Percentiles rank a stretch among this genome's conserved stretches.
phyloP scores from a whole-genome alignment of 805 yeast species.

The Saccharomycopsis olivae region DNA sequence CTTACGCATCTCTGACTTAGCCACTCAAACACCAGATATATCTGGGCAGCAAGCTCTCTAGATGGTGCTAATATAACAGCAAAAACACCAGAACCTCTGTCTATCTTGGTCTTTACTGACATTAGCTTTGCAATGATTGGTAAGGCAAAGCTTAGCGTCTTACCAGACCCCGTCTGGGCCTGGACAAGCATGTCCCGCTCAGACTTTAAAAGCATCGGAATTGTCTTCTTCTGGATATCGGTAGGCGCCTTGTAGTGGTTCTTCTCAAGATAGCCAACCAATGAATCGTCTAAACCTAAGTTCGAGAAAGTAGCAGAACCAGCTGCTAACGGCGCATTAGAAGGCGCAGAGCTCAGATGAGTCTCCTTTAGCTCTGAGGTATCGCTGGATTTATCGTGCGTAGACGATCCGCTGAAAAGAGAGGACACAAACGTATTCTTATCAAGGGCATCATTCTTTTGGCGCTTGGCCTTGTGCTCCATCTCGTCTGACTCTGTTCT shows the following conservation, averaged over 20 bases:
- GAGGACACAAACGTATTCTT: conserved; percentile 72
- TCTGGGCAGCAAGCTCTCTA: conserved; percentile 87
- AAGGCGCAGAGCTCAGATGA: conserved; percentile 39
- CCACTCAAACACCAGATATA: conserved; percentile 67
- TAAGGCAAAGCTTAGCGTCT: conserved; percentile 76
- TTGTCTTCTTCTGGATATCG: conserved; percentile 69
- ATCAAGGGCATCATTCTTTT: conserved; percentile 28
- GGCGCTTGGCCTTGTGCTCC: conserved; percentile 23
- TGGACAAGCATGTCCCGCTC: conserved; percentile 71
- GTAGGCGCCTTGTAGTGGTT: conserved; percentile 60
- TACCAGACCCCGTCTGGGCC: conserved; percentile 98
- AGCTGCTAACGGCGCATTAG: conserved; percentile 72
- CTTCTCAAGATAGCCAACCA: conserved; percentile 46
- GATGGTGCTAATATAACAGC: conserved; percentile 90
- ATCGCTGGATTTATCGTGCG: conserved; percentile 35
- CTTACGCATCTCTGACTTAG: conserved; percentile 69
- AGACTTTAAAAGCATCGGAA: conserved; percentile 46
- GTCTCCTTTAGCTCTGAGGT: too few relatives aligned
- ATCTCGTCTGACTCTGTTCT: background rate
- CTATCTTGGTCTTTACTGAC: conserved; percentile 35
- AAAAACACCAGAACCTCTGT: conserved; percentile 71
- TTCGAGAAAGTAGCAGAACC: conserved; percentile 63
- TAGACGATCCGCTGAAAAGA: conserved; percentile 65
- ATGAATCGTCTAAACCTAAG: conserved; percentile 49
- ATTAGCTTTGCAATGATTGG: conserved; percentile 74